A percentile compares a stretch with the other conserved stretches of the same genome.
Conservation (phyloP, 2,329 filamentous ascomycete species). For the Chaetomium sp. region DNA sequence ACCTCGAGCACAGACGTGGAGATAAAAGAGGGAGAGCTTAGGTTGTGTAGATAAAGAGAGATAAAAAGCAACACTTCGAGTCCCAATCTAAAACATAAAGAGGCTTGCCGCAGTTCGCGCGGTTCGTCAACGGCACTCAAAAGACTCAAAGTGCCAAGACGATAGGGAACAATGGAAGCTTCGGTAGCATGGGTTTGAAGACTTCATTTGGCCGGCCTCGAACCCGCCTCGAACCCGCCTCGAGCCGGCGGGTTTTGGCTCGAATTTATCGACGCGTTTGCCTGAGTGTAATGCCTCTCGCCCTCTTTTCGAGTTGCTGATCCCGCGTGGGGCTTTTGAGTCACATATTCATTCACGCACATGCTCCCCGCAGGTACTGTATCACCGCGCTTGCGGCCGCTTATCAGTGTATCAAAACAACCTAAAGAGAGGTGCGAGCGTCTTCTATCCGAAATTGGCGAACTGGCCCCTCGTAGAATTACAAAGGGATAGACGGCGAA, state of each 20-base stretch:
- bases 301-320: background rate
- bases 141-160: slow-evolving; percentile 9
- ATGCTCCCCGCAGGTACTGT: too few relatives aligned
- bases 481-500: background rate
- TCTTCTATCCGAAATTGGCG: background rate
- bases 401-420: background rate
- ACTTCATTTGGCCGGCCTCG: too few relatives aligned
- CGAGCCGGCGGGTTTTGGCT: too few relatives aligned
- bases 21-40: background rate
- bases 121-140: background rate
- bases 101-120: background rate
- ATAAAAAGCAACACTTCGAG: background rate
- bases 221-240: too few relatives aligned
- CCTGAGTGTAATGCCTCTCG: background rate
- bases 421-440: background rate
- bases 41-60: background rate
- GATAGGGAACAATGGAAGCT: background rate
- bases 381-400: background rate
- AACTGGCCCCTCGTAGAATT: background rate
- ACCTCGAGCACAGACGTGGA: slow-evolving; percentile 6
- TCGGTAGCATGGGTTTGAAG: background rate
- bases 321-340: background rate
- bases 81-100: background rate
- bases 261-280: background rate
- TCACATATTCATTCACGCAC: background rate